Percentiles rank a stretch among this genome's conserved stretches.
These are phyloP conservation scores for Arthrobotrys pseudoclavata DNA, from an alignment of 2,329 filamentous ascomycete species.

Conservation along the genomic window DNA sequence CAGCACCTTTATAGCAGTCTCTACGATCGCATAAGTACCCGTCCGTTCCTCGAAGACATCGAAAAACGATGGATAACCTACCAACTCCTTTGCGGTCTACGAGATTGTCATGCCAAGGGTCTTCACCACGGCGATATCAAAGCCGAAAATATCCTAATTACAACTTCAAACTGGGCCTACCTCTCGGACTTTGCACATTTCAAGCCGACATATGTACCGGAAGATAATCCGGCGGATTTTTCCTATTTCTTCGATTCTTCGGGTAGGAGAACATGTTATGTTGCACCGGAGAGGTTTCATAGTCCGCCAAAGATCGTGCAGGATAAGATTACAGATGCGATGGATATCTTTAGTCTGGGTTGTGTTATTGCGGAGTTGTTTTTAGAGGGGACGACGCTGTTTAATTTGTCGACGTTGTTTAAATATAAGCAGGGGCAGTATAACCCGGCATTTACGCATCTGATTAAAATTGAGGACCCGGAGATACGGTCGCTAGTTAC, in stretches of 20 bases:
- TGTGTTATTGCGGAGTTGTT: conserved; percentile 98
- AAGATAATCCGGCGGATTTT: conserved; percentile 97
- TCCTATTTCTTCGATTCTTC: conserved; percentile 98
- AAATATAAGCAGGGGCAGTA: conserved; percentile 94
- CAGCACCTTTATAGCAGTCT: conserved; percentile 97
- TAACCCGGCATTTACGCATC: conserved; percentile 82
- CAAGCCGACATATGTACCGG: conserved; percentile 92
- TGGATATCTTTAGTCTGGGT: conserved; percentile 98
- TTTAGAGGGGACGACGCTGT: conserved; percentile 88
- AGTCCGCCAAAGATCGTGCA: conserved; percentile 75
- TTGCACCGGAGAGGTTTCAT: conserved; percentile 93
- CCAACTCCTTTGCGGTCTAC: conserved; percentile 89
- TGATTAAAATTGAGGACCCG: conserved; percentile 87
- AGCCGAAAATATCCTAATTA: conserved; percentile 95
- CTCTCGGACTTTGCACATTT: conserved; percentile 96
- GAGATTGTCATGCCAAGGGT: conserved; percentile 89
- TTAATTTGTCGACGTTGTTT: conserved; percentile 95
- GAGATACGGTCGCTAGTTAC: conserved; percentile 83
- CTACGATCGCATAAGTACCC: conserved; percentile 95
- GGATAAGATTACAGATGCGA: conserved; percentile 84
- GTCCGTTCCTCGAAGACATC: conserved; percentile 95
- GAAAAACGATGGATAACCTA: conserved; percentile 99
- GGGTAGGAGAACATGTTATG: conserved; percentile 89
- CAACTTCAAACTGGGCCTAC: conserved; percentile 99
- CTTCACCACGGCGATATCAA: conserved; percentile 99